A percentile compares a stretch with the other conserved stretches of the same genome.
Conservation (phyloP, 352 stramenopile genomes). For the Phytophthora syringae region DNA sequence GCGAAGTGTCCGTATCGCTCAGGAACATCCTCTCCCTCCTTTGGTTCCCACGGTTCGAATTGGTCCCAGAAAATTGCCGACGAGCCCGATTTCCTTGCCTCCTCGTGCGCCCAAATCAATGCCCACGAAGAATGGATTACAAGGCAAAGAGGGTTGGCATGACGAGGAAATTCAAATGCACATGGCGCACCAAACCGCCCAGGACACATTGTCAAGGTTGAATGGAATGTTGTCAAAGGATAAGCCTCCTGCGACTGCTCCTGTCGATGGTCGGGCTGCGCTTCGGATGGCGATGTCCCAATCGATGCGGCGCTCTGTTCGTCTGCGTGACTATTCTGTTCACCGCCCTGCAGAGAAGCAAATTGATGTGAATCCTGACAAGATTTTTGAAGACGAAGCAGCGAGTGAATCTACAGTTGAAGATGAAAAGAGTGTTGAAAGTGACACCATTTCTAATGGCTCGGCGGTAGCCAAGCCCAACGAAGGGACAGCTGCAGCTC, state of each 20-base stretch:
- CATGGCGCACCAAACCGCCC: conserved; percentile 62
- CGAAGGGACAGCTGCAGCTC: conserved; percentile 1
- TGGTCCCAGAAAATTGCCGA: conserved; percentile 28
- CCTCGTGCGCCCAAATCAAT: conserved; percentile 33
- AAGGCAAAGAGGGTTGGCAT: conserved; percentile 34
- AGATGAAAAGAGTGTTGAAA: conserved; percentile 1
- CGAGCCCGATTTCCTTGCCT: conserved; percentile 58
- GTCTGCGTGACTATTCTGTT: conserved; percentile 66
- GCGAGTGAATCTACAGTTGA: conserved; percentile 7
- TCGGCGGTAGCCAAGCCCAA: neutral
- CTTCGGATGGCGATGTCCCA: conserved; percentile 59
- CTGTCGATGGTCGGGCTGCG: conserved; percentile 36
- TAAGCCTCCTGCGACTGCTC: conserved; percentile 25
- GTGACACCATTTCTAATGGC: neutral
- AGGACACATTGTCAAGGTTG: conserved; percentile 69
- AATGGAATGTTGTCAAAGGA: conserved; percentile 68
- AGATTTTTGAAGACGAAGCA: conserved; percentile 65
- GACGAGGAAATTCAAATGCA: conserved; percentile 62
- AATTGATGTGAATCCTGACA: conserved; percentile 67
- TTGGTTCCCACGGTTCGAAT: conserved; percentile 13
- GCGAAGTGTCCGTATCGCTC: conserved; percentile 38
- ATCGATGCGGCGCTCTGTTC: conserved; percentile 62
- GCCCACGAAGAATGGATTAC: conserved; percentile 20
- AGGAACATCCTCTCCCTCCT: conserved; percentile 26
- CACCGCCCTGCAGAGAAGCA: conserved; percentile 34